These are phyloP conservation scores for slime mould (Dictyostelium discoideum) DNA, from an alignment of 78 protist genomes.

Conservation along the genomic window DNA sequence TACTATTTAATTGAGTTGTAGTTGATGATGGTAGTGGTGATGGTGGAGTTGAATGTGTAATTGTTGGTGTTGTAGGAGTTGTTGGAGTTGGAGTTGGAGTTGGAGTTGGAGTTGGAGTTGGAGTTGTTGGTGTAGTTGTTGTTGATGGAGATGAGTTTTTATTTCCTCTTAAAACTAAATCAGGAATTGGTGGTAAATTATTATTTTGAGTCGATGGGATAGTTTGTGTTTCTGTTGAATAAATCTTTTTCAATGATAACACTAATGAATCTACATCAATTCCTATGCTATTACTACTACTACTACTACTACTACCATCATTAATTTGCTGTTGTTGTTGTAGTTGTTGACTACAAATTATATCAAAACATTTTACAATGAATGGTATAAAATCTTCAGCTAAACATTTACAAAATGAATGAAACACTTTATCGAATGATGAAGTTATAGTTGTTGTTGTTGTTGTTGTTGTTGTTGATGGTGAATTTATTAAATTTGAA, in stretches of 20 bases:
- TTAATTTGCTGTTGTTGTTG: neutral
- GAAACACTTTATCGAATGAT: constrained; percentile 1
- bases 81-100: too few relatives aligned
- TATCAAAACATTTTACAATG: constrained; percentile 50
- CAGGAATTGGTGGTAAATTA: neutral
- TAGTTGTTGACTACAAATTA: neutral
- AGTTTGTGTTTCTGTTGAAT: neutral
- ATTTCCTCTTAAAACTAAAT: neutral
- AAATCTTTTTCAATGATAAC: constrained; percentile 10
- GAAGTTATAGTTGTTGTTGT: neutral
- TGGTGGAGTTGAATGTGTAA: too few relatives aligned
- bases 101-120: neutral
- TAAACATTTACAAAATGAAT: constrained; percentile 13
- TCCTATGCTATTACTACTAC: neutral
- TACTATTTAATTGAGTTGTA: too few relatives aligned
- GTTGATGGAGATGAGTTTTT: neutral
- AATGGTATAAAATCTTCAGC: constrained; percentile 73
- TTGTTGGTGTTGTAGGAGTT: too few relatives aligned
- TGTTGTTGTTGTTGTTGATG: neutral
- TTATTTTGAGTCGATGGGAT: neutral
- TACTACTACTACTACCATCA: neutral
- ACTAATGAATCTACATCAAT: constrained; percentile 16
- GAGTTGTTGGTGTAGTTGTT: neutral
- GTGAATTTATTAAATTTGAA: neutral
- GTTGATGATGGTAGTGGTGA: too few relatives aligned